phyloP scores from a whole-genome alignment of 371 early-diverging fungal species.

The Mucor plumbeus region DNA sequence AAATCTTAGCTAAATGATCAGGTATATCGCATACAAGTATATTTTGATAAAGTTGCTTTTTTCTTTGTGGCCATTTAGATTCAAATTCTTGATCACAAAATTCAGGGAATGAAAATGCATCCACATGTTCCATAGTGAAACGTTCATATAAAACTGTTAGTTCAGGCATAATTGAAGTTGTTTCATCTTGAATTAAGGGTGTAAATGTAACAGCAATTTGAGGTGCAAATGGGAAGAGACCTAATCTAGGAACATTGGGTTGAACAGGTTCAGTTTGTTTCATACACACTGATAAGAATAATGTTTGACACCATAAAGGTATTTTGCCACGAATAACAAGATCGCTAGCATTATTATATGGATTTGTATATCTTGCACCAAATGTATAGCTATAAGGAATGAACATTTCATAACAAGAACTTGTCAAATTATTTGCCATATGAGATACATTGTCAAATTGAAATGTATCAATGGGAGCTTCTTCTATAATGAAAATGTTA shows the following conservation, averaged over 20 bases:
- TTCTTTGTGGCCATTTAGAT: slow-evolving; percentile 22
- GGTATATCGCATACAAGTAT: slow-evolving; percentile 47
- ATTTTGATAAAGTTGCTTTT: slow-evolving; percentile 30
- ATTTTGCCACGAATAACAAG: slow-evolving; percentile 47
- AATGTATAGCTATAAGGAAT: slow-evolving; percentile 56
- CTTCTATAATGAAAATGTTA: slow-evolving; percentile 4
- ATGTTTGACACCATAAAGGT: slow-evolving; percentile 49
- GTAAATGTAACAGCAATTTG: slow-evolving; percentile 42
- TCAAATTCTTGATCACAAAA: background rate
- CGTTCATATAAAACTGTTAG: slow-evolving; percentile 41
- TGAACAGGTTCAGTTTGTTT: slow-evolving; percentile 33
- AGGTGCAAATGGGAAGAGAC: slow-evolving; percentile 50
- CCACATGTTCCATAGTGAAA: slow-evolving; percentile 43
- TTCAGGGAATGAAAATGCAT: slow-evolving; percentile 30
- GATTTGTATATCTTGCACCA: slow-evolving; percentile 51
- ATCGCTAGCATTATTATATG: slow-evolving; percentile 39
- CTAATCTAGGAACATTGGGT: slow-evolving; percentile 29
- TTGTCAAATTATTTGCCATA: background rate
- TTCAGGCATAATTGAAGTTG: slow-evolving; percentile 28
- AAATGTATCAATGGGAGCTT: slow-evolving; percentile 38
- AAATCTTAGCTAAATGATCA: slow-evolving; percentile 33
- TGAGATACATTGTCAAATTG: slow-evolving; percentile 10
- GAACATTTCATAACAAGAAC: slow-evolving; percentile 29
- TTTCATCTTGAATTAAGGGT: slow-evolving; percentile 17
- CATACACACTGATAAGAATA: slow-evolving; percentile 41